A percentile compares a stretch with the other conserved stretches of the same genome.
Evolutionary conservation across 495 filamentous ascomycete genomes (phyloP).

Genomic region (Thermothielavioides terrestris): DNA sequence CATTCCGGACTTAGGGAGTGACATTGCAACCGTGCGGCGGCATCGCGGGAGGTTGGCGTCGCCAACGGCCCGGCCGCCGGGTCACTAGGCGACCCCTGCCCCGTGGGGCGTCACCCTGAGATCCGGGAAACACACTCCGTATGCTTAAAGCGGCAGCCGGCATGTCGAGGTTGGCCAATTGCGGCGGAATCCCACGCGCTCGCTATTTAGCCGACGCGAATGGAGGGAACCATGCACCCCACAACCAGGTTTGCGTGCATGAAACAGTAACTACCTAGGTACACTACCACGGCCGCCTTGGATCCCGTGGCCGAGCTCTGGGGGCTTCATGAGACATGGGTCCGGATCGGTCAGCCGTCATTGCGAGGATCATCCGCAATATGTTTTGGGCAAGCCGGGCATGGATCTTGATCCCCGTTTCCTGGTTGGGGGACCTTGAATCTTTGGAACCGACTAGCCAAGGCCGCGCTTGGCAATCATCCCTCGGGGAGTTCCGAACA

Average conservation of each 20-base stretch:
- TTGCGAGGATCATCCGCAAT: neutral
- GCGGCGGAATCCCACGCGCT: neutral
- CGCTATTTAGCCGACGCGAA: slow-evolving; percentile 8
- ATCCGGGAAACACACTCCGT: slow-evolving; percentile 8
- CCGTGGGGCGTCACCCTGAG: neutral
- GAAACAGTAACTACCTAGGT: neutral
- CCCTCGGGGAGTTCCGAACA: no score
- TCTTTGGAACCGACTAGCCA: no score
- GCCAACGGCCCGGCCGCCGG: slow-evolving; percentile 8
- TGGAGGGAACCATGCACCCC: slow-evolving; percentile 7
- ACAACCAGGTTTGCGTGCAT: slow-evolving; percentile 1
- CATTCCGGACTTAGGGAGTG: neutral
- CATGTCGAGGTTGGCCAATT: neutral
- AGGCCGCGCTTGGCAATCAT: no score
- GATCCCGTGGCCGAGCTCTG: neutral
- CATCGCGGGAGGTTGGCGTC: neutral
- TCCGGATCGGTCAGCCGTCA: slow-evolving; percentile 8
- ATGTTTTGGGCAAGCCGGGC: neutral
- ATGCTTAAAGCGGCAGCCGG: slow-evolving; percentile 4
- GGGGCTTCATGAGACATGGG: slow-evolving; percentile 7
- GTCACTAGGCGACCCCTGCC: neutral
- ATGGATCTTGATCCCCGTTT: neutral
- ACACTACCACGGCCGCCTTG: no score
- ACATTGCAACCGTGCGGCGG: neutral
- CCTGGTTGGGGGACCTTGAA: no score